These are phyloP conservation scores for Salvia miltiorrhiza DNA, from an alignment of 257 asterid genomes.

Conservation along the genomic window DNA sequence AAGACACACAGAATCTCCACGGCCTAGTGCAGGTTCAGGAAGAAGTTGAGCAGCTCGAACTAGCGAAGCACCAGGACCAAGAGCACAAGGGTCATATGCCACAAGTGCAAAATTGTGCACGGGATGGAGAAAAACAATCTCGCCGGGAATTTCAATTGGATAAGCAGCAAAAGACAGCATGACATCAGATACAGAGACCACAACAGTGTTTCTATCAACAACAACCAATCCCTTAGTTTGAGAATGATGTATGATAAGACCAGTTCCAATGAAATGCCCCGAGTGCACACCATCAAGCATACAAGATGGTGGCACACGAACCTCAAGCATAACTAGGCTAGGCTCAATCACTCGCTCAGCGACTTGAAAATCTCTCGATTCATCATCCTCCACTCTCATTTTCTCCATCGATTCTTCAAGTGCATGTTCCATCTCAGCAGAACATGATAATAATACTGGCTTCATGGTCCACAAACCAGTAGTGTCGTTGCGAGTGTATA, in stretches of 20 bases:
- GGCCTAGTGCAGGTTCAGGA: slow-evolving; percentile 89
- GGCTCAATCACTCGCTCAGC: slow-evolving; percentile 90
- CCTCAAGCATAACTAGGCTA: slow-evolving; percentile 98
- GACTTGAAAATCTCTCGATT: slow-evolving; percentile 67
- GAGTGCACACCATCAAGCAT: slow-evolving; percentile 99
- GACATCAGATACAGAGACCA: slow-evolving; percentile 90
- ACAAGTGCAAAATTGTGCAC: slow-evolving; percentile 96
- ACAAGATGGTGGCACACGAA: slow-evolving; percentile 96
- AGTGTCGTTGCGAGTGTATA: slow-evolving; percentile 81
- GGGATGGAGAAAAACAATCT: slow-evolving; percentile 99
- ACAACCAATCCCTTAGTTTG: slow-evolving; percentile 87
- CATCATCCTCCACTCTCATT: slow-evolving; percentile 75
- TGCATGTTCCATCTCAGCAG: slow-evolving; percentile 56
- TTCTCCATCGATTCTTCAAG: slow-evolving; percentile 74
- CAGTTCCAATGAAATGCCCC: slow-evolving; percentile 96
- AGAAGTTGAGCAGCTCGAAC: slow-evolving; percentile 97
- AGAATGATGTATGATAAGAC: slow-evolving; percentile 85
- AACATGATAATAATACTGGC: slow-evolving; percentile 59
- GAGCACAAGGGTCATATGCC: slow-evolving; percentile 86
- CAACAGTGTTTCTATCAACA: slow-evolving; percentile 96
- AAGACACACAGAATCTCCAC: slow-evolving; percentile 97
- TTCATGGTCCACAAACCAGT: slow-evolving; percentile 84
- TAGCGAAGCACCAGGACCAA: slow-evolving; percentile 81
- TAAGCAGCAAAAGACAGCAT: slow-evolving; percentile 99
- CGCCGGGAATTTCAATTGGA: slow-evolving; percentile 98